Percentiles rank a stretch among this genome's conserved stretches.
phyloP scores from a whole-genome alignment of 164 flowering plant species.

The Brasenia schreberi region DNA sequence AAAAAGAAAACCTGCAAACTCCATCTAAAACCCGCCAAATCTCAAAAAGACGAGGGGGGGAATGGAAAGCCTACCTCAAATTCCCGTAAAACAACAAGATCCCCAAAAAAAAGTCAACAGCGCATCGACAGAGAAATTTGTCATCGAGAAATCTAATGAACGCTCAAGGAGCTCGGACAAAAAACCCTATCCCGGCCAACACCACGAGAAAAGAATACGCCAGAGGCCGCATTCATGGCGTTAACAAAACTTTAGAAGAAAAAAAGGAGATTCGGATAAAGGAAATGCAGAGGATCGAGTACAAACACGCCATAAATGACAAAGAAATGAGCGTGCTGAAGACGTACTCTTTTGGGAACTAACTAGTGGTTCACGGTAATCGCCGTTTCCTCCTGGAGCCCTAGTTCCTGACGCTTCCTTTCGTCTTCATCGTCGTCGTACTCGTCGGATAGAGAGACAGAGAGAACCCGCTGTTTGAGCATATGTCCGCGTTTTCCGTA shows the following conservation, averaged over 20 bases:
- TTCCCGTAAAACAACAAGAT: not conserved
- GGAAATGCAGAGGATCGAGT: not conserved
- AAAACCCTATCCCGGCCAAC: not conserved
- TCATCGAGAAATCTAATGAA: not conserved
- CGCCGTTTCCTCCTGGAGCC: too few species aligned
- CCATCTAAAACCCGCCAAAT: not conserved
- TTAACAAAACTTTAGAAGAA: not conserved
- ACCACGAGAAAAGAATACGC: not conserved
- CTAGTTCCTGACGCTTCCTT: not conserved
- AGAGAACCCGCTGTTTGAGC: too few species aligned
- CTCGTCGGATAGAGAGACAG: not conserved
- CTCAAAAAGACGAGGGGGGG: not conserved
- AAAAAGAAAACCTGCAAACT: not conserved
- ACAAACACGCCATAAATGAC: not conserved
- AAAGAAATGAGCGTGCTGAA: not conserved
- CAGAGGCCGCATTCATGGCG: not conserved
- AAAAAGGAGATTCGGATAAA: not conserved
- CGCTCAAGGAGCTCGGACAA: not conserved
- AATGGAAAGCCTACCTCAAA: not conserved
- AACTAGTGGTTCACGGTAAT: not conserved
- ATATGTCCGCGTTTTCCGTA: too few species aligned
- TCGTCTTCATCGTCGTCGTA: not conserved
- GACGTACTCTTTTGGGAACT: not conserved
- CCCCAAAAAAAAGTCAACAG: not conserved
- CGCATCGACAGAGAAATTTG: not conserved